Base-by-base conservation (phyloP, 2,329 filamentous ascomycete species). In the Sclerotinia glacialis region DNA sequence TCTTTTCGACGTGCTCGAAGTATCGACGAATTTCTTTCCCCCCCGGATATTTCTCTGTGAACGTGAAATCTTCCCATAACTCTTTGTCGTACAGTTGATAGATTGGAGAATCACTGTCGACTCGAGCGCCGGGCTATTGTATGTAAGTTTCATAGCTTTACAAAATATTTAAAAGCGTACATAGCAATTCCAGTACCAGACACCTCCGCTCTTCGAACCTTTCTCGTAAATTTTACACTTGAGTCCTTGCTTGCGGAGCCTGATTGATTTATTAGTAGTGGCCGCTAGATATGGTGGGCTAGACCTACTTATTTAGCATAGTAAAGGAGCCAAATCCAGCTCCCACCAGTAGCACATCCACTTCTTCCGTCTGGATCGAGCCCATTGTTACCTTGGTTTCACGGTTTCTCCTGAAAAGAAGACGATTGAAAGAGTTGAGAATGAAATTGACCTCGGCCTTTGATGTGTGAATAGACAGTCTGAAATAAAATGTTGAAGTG, bases 1-100 rank as follows among this genome's bases (percentile, higher is more conserved):
- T 79, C 66, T 83, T 82, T 64, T 86, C 85, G 23, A 86, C 81
- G 60, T 86, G 83, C 21, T 85, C 80, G 72, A 89, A 89, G 74
- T 89, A 89, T 5, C 74, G 73, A 16, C 82, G 79, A 0, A 89
- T 78, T 54, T 89, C 83, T 31, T 78, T 69, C 31, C 80, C 83
- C 14, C 75, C 79, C 0, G 85, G 83, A 60, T 84, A 86, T 66
- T 82, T 81, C 68, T 75, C 80, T 0, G 78, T 77, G 83, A 85
- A 89, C 46, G 79, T 85, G 83, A 84, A 89, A 5, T 82, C 81
- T 74, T 84, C 78, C 73, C 78, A 83, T 1, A 73, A 23, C 5
- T 77, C 75, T 46, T 76, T 71, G 54, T 77, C 77, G 1, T 79
- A 83, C 64, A 83, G 82, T 69, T 86, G 79, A 64, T 79, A 74